Conservation (phyloP, 148 eudicot species). For the Bassia scoparia region DNA sequence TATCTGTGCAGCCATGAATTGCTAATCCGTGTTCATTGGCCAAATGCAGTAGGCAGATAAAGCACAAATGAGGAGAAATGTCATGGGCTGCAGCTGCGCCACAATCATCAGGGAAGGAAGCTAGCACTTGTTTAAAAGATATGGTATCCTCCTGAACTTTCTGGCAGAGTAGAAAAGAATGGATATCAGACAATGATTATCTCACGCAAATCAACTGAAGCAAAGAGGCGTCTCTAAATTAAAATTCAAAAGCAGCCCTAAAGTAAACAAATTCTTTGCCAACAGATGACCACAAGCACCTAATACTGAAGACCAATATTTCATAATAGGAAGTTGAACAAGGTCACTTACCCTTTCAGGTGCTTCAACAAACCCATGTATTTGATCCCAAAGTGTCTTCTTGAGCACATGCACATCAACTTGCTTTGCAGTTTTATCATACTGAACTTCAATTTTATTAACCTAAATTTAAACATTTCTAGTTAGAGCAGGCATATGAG, state of each 20-base stretch:
- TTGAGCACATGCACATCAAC: slow-evolving; percentile 90
- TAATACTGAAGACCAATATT: background rate
- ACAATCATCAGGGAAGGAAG: slow-evolving; percentile 36
- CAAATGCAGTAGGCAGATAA: slow-evolving; percentile 45
- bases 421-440: slow-evolving; percentile 88
- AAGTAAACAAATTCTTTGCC: background rate
- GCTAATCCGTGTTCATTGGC: slow-evolving; percentile 48
- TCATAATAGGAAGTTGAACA: background rate
- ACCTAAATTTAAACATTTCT: slow-evolving; percentile 42
- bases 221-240: background rate
- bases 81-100: slow-evolving; percentile 34
- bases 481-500: background rate
- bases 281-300: background rate
- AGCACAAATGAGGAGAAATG: slow-evolving; percentile 46
- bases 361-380: slow-evolving; percentile 41
- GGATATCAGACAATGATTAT: slow-evolving; percentile 4
- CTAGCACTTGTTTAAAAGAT: slow-evolving; percentile 32
- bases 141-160: slow-evolving; percentile 27
- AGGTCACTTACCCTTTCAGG: slow-evolving; percentile 27
- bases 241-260: background rate
- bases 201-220: background rate
- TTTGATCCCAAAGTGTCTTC: slow-evolving; percentile 78
- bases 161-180: slow-evolving; percentile 12
- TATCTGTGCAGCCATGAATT: slow-evolving; percentile 30
- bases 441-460: slow-evolving; percentile 80